These are phyloP conservation scores for Marasmius fiardii DNA, from an alignment of 1,284 basidiomycete genomes.

Conservation along the genomic window DNA sequence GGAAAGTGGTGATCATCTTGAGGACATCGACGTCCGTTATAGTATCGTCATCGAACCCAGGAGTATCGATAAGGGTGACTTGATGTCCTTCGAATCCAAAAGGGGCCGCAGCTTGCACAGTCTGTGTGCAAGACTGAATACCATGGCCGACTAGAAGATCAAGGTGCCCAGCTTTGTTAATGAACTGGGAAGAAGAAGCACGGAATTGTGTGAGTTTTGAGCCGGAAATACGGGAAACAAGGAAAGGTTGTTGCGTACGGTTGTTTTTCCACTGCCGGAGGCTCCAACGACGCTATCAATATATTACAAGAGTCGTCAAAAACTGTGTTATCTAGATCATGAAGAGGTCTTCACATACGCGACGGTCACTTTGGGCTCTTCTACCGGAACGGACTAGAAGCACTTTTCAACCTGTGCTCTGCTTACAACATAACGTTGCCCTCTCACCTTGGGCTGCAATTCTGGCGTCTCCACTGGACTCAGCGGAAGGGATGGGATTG, in stretches of 20 bases:
- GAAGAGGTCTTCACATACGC: neutral
- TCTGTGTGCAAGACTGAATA: constrained; percentile 29
- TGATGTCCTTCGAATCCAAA: constrained; percentile 25
- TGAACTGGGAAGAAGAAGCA: constrained; percentile 26
- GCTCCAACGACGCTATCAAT: constrained; percentile 39
- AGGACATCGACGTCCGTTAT: constrained; percentile 29
- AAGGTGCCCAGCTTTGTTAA: constrained; percentile 31
- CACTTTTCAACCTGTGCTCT: neutral
- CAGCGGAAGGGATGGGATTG: neutral
- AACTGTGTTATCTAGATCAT: neutral
- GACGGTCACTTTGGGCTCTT: neutral
- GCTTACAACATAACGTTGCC: neutral
- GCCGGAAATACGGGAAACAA: neutral
- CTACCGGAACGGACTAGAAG: neutral
- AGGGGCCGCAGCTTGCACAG: constrained; percentile 21
- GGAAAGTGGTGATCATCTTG: constrained; percentile 21
- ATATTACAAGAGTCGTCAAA: neutral
- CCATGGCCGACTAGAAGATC: constrained; percentile 24
- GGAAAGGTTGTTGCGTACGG: constrained; percentile 24
- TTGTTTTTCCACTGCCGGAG: constrained; percentile 42
- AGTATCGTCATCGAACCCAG: constrained; percentile 33
- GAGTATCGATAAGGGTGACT: constrained; percentile 30
- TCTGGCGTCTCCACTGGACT: neutral
- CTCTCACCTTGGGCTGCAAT: neutral
- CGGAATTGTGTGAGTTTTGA: neutral